Conservation (phyloP, 768 basidiomycete species). For the Hypholoma fasciculare region DNA sequence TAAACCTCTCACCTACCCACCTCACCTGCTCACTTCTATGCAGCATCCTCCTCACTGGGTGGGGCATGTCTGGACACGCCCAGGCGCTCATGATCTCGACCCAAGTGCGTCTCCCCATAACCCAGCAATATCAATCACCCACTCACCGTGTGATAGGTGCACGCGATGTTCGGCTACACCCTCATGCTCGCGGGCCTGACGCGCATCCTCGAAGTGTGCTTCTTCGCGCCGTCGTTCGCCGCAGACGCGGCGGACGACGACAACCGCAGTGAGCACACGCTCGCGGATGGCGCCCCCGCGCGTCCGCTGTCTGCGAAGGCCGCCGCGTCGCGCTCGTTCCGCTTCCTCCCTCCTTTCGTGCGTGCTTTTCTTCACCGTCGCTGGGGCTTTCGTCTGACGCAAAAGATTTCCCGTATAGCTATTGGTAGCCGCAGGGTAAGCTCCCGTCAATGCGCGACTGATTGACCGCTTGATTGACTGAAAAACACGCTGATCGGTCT, state of each 20-base stretch:
- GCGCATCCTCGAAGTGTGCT: conserved; percentile 84
- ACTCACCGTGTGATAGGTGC: conserved; percentile 50
- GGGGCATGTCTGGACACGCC: conserved; percentile 90
- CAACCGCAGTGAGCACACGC: conserved; percentile 64
- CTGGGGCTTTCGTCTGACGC: neutral
- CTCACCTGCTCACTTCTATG: neutral
- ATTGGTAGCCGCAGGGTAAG: conserved; percentile 70
- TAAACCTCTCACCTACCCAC: neutral
- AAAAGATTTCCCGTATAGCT: conserved; percentile 39
- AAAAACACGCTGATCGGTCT: neutral
- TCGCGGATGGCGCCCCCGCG: conserved; percentile 36
- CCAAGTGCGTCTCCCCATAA: conserved; percentile 43
- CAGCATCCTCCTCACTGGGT: conserved; percentile 89
- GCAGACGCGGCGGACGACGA: conserved; percentile 44
- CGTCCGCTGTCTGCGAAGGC: conserved; percentile 13
- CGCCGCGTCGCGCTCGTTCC: conserved; percentile 59
- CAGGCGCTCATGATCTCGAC: conserved; percentile 86
- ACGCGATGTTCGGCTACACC: conserved; percentile 80
- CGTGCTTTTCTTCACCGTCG: conserved; percentile 30
- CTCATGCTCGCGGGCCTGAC: conserved; percentile 82
- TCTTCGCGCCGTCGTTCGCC: conserved; percentile 44
- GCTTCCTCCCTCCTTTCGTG: conserved; percentile 88
- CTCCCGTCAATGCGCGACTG: conserved; percentile 10
- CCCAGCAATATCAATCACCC: neutral
- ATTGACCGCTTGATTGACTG: neutral